These are phyloP conservation scores for Paxillus rubicundulus DNA, from an alignment of 768 basidiomycete species.

Conservation along the genomic window DNA sequence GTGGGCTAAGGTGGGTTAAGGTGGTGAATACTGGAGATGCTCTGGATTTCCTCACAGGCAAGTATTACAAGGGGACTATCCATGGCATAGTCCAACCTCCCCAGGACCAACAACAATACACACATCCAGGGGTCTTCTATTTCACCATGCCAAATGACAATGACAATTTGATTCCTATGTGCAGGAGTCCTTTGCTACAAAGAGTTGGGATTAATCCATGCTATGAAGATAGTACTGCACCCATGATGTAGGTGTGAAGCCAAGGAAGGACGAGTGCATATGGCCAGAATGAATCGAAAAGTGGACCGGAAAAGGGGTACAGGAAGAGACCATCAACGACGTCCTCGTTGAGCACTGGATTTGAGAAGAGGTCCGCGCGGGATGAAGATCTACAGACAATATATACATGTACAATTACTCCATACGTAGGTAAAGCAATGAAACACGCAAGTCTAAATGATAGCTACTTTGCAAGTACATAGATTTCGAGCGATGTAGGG, in stretches of 20 bases:
- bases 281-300: slow-evolving; percentile 45
- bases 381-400: slow-evolving; percentile 18
- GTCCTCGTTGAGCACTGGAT: slow-evolving; percentile 58
- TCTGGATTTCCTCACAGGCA: slow-evolving; percentile 59
- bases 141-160: slow-evolving; percentile 53
- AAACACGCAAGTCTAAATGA: slow-evolving; percentile 8
- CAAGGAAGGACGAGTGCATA: slow-evolving; percentile 50
- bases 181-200: slow-evolving; percentile 49
- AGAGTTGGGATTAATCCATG: slow-evolving; percentile 39
- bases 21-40: slow-evolving; percentile 61
- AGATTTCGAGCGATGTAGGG: background rate
- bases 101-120: slow-evolving; percentile 45
- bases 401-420: slow-evolving; percentile 6
- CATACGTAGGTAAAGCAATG: slow-evolving; percentile 3
- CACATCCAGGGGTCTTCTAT: slow-evolving; percentile 59
- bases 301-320: slow-evolving; percentile 41
- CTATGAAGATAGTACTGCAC: slow-evolving; percentile 40
- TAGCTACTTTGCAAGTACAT: slow-evolving; percentile 3
- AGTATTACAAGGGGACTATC: slow-evolving; percentile 57
- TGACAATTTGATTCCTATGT: slow-evolving; percentile 43
- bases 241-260: slow-evolving; percentile 53
- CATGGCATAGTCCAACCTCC: slow-evolving; percentile 64
- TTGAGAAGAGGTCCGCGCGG: slow-evolving; percentile 20
- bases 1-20: slow-evolving; percentile 36
- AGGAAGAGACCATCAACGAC: slow-evolving; percentile 55